A percentile compares a stretch with the other conserved stretches of the same genome.
Evolutionary conservation across 805 yeast genomes (phyloP).

Genomic region (Starmerella ratchasimensis): DNA sequence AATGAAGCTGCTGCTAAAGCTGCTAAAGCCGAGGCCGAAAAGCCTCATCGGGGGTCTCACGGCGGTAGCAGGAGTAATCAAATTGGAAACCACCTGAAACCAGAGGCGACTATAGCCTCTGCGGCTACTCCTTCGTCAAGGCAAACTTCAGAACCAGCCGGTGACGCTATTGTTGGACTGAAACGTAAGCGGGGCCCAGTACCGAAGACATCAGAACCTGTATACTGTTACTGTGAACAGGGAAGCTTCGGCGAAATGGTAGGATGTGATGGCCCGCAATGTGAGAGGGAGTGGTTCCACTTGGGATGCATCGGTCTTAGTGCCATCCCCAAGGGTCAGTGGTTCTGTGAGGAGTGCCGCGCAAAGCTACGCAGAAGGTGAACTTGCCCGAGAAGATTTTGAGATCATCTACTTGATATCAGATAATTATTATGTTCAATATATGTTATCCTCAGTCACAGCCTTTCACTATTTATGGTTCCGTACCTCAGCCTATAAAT

Average conservation of each 20-base stretch:
- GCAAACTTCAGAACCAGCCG: constrained; percentile 28
- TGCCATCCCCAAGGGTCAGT: constrained; percentile 73
- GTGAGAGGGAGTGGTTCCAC: constrained; percentile 93
- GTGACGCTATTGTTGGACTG: constrained; percentile 6
- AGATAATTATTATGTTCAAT: too few relatives aligned
- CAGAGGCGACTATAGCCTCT: not conserved
- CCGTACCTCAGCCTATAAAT: not conserved
- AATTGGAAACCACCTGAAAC: constrained; percentile 4
- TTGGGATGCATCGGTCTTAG: constrained; percentile 80
- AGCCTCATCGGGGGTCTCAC: not conserved
- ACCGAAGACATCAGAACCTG: constrained; percentile 41
- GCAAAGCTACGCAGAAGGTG: constrained; percentile 15
- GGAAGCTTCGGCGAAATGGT: constrained; percentile 98
- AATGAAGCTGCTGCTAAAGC: not conserved
- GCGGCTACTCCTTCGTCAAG: constrained; percentile 7
- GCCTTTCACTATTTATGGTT: too few relatives aligned
- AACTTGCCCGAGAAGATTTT: too few relatives aligned
- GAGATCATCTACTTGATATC: too few relatives aligned
- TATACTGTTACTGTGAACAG: constrained; percentile 92
- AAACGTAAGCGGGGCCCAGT: constrained; percentile 15
- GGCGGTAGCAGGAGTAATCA: not conserved
- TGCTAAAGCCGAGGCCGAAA: not conserved
- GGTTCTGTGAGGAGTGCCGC: constrained; percentile 62
- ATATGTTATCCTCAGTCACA: too few relatives aligned
- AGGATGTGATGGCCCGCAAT: constrained; percentile 90